Conservation (phyloP, 2,329 filamentous ascomycete genomes). For the Tolypocladium guangdongense region DNA sequence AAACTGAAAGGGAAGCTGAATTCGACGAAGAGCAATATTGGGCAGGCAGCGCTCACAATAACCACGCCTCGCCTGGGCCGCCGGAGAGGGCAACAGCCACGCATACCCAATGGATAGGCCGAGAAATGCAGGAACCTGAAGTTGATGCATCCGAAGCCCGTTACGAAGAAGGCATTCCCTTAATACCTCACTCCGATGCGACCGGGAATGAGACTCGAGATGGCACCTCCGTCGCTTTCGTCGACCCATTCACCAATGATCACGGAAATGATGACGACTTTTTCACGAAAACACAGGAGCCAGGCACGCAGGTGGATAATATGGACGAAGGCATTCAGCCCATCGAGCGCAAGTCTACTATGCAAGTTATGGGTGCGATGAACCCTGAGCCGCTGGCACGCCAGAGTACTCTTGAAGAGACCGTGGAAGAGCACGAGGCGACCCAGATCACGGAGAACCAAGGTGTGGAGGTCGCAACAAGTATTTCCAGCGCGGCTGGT, state of each 20-base stretch:
- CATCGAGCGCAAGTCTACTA: conserved; percentile 59
- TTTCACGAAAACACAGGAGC: conserved; percentile 40
- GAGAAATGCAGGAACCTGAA: conserved; percentile 28
- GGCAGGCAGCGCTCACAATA: conserved; percentile 5
- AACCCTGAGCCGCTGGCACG: conserved; percentile 20
- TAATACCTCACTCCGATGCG: conserved; percentile 33
- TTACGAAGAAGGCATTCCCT: conserved; percentile 59
- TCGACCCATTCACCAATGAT: conserved; percentile 31
- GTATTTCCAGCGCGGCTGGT: background rate
- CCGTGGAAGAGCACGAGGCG: conserved; percentile 14
- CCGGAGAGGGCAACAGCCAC: conserved; percentile 2
- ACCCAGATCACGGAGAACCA: background rate
- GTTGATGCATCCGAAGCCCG: conserved; percentile 42
- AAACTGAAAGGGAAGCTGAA: conserved; percentile 37
- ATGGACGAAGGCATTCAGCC: conserved; percentile 13
- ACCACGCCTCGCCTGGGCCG: conserved; percentile 3
- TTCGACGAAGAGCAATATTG: conserved; percentile 27
- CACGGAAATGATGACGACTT: conserved; percentile 49
- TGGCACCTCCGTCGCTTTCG: conserved; percentile 9
- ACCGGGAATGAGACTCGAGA: conserved; percentile 1
- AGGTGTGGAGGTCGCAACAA: background rate
- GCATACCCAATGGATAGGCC: conserved; percentile 27
- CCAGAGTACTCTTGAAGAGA: conserved; percentile 21
- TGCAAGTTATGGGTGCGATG: conserved; percentile 49
- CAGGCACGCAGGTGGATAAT: conserved; percentile 8